Evolutionary conservation across 1,139 yeast species (phyloP).

Genomic region (Entelexis paramagnoliae): DNA sequence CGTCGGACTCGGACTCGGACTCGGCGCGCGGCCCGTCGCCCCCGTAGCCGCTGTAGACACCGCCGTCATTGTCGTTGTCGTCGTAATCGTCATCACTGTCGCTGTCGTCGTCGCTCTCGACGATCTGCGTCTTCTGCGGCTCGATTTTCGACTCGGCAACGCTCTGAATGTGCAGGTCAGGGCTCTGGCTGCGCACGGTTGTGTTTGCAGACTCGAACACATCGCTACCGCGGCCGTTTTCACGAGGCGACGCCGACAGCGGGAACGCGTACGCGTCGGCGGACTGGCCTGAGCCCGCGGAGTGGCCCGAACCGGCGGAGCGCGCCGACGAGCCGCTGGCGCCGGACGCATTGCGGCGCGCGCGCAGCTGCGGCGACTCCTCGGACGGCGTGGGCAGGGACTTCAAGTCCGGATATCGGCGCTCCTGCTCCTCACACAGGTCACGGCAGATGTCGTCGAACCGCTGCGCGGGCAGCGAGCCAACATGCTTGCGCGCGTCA

Average conservation of each 20-base stretch:
- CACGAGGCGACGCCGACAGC: constrained; percentile 3
- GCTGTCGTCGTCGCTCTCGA: constrained; percentile 25
- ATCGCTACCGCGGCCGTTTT: background rate
- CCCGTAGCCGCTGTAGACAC: background rate
- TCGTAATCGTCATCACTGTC: constrained; percentile 22
- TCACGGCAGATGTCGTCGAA: constrained; percentile 88
- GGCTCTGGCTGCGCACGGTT: constrained; percentile 3
- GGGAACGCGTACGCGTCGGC: constrained; percentile 2
- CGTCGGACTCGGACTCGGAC: background rate
- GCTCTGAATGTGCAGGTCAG: constrained; percentile 18
- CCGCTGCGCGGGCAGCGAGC: constrained; percentile 69
- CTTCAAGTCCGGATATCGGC: constrained; percentile 48
- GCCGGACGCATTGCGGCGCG: background rate
- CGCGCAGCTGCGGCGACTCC: background rate
- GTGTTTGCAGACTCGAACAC: background rate
- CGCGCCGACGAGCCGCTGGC: no score
- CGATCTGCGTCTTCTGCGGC: constrained; percentile 29
- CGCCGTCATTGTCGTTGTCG: no score
- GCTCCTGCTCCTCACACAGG: constrained; percentile 73
- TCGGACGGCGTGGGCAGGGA: background rate
- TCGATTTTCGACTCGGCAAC: constrained; percentile 23
- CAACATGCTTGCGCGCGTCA: constrained; percentile 87
- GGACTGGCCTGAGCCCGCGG: background rate
- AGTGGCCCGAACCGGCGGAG: background rate
- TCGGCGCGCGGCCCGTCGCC: background rate